Evolutionary conservation across 1,284 basidiomycete species (phyloP), one percentile per base, ranked within the genome.

Genomic region (Ceratobasidium sp.): DNA sequence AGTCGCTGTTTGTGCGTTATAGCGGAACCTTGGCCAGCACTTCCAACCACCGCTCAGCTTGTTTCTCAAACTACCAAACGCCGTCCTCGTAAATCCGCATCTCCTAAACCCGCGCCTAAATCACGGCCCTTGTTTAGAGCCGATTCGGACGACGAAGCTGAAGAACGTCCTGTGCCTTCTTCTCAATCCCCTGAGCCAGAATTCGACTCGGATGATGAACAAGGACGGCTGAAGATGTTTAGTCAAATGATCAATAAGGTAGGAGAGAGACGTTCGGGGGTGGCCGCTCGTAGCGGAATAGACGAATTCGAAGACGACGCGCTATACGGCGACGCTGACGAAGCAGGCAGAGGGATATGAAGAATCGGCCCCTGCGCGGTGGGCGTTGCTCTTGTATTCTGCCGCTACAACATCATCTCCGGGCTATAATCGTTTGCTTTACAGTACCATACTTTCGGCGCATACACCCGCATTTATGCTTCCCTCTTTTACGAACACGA

Each of bases 1-100:
- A 73, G 78, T 53, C 71, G 71, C 26, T 80, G 79, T 55, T 42
- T 80, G 26, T 64, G 63, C 44, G 68, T 80, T 64, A 80, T 80
- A 56, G 77, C 73, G n/a, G 79, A 80, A 51, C 79, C 79, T 0
- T 78, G 64, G 70, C 61, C 66, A 10, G 79, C 60, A 1, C 63
- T 76, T n/a, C 73, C 73, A 40, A 66, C 73, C 9, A 61, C 73
- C 18, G 73, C 73, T 33, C 73, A 76, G 28, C 49, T 76, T 10
- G 73, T 51, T n/a, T 76, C 73, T 40, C 61, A 76, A 26, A 63
- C 63, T n/a, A 67, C 73, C 1, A 76, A 40, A 56, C 49, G 12
- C 5, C 33, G 39, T 7, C 61, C 18, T 33, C 63, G 46, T 28
- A 76, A 66, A 56, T 49, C 55, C 26, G 46, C 72, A 10, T 49